Base-by-base conservation (phyloP, 2,329 filamentous ascomycete species). In the Cordyceps farinosa region DNA sequence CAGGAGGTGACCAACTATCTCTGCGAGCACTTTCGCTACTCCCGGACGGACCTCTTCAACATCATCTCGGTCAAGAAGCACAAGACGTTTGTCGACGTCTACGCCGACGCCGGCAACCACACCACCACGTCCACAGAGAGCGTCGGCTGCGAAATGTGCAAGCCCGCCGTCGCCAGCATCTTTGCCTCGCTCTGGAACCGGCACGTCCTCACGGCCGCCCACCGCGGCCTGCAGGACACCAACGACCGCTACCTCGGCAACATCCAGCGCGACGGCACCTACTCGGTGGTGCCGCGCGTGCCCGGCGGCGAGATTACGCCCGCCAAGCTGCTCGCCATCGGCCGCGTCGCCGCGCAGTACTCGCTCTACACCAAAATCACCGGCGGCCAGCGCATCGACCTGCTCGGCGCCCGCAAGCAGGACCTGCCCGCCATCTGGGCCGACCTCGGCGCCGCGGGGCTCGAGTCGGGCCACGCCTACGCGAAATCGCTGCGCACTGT, bases 381-480 rank as follows among this genome's bases (percentile, higher is more conserved):
- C 0, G 92, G 92, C 62, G 92, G 90, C 1, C 92, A 97, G 76
- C 86, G 92, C 62, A 96, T 97, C 71, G 92, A 97, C 75, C 86
- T 97, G 87, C 97, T 97, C 71, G 92, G 92, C 47, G 92, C 92
- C 0, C 88, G 87, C 76, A 96, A 96, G 77, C 90, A 95, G 67
- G 91, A 97, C 73, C 81, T 97, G 22, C 81, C 90, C 2, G 82
- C 83, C 15, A 97, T 97, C 69, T 97, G 92, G 92, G 84, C 84
- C 50, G 85, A 87, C 68, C 82, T 97, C 3, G 85, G 96, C 9
- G 87, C 90, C 62, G 92, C 89, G 1, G 92, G 92, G 27, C 90
- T 97, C 88, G 92, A 97, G 75, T 92, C 89, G 66, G 92, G 92
- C 0, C 92, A 97, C 72, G 92, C 91, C 0, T 97, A 97, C 72